Evolutionary conservation across 2,329 filamentous ascomycete genomes (phyloP), one percentile per base, ranked within the genome.

Genomic region (Cercospora berteroae): DNA sequence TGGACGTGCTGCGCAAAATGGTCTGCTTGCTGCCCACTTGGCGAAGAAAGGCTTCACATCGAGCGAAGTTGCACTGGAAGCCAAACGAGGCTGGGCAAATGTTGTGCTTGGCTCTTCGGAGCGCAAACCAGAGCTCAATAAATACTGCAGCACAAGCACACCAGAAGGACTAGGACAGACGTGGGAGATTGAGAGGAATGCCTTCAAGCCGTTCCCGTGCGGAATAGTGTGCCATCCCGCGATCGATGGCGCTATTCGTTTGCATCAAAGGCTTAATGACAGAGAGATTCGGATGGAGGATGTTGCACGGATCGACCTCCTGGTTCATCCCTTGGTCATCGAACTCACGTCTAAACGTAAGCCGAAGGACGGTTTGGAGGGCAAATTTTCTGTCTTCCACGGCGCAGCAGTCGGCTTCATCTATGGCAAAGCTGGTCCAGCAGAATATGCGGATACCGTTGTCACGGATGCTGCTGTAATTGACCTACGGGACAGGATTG

Each of bases 201-300:
- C 83, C 1, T 87, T 86, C 76, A 87, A 87, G 72, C 85, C 84
- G 0, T 87, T 84, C 67, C 84, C 85, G 0, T 87, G 85, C 73
- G 85, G 84, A 0, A 86, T 87, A 67, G 83, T 87, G 0, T 83
- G 86, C 69, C 85, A 87, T 73, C 84, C 85, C 0, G 79, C 82
- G 3, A 87, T 87, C 65, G 84, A 87, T 72, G 84, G 76, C 2
- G 83, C 81, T 67, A 81, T 82, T 13, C 82, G 84, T 70, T 70
- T 86, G 13, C 80, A 82, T 70, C 71, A 76, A 1, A 75, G 84
- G 60, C 73, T 81, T 48, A 58, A 73, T 12, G 60, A 70, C 10
- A 70, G 78, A 44, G 78, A 76, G 0, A 70, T 79, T 3, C 60
- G n/a, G 6, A 50, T 77, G 0, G 56, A 75, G 8, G 72, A 80